Base-by-base conservation (phyloP, 768 basidiomycete genomes). In the Termitomyces sp. region DNA sequence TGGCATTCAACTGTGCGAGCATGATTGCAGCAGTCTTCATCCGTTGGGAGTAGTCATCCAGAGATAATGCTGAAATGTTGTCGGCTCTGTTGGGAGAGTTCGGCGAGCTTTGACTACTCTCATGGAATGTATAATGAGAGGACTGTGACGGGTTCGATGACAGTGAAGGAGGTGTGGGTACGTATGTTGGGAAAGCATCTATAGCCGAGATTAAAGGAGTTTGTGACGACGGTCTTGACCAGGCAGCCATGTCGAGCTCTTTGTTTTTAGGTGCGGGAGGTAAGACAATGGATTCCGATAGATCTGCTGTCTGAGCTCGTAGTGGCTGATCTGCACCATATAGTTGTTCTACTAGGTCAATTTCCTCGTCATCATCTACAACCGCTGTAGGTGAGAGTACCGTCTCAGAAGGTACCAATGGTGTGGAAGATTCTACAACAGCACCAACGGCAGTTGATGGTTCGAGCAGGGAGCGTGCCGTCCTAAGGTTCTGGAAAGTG, bases 11-110 rank as follows among this genome's bases (percentile, higher is more conserved):
- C 74, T 99, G 97, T 1, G 97, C 89, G 33, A 99, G 87, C 97
- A 99, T 98, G 63, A 98, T 89, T 11, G 97, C 97, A 11, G 97
- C 97, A 11, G 95, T 97, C 8, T 94, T 87, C 97, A 99, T 99
- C 55, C 97, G 87, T 66, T 98, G 94, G 0, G 96, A 96, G 75
- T 99, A 99, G 66, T 99, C 96, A 67, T 99, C 96, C 24, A 99
- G 78, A 0, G 95, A 94, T 15, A 98, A 76, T 70, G 22, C 73
- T 74, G 7, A 68, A 70, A 1, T 70, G 38, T 32, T 68, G 66
- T 44, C 46, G 48, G n/a, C 68, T 60, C 46, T 50, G 50, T 46
- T 67, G 16, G 48, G 60, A 48, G 16, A 65, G 59, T 52, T 66
- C 51, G 39, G 60, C 40, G 40, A 57, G 57, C 45, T 57, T 24